phyloP scores from a whole-genome alignment of 2,329 filamentous ascomycete genomes.

The Penicillium paneum region DNA sequence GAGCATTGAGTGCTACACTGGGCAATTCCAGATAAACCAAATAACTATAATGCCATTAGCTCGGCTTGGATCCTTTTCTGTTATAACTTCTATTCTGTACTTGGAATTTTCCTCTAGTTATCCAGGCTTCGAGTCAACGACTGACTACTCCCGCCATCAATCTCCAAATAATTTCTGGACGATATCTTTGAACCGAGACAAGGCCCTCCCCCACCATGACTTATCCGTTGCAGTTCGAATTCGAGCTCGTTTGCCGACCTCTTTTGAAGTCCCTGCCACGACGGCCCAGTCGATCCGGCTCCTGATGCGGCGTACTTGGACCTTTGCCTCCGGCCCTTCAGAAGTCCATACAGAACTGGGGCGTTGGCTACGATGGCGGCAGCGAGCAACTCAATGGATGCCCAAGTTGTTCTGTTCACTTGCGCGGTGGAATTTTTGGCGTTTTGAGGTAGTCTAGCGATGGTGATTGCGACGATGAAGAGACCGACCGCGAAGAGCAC shows the following conservation, averaged over 20 bases:
- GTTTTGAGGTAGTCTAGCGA: conserved; percentile 14
- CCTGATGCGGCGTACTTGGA: conserved; percentile 9
- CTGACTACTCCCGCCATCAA: conserved; percentile 1
- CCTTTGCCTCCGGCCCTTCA: conserved; percentile 5
- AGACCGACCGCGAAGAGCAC: conserved; percentile 13
- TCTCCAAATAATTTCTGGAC: conserved; percentile 4
- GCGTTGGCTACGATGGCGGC: conserved; percentile 14
- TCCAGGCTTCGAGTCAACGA: conserved; percentile 3
- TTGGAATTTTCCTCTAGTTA: neutral
- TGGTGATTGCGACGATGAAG: conserved; percentile 17
- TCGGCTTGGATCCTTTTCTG: no score
- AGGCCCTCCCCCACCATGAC: conserved; percentile 3
- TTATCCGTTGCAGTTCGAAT: conserved; percentile 4
- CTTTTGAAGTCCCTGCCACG: conserved; percentile 1
- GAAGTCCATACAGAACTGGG: conserved; percentile 11
- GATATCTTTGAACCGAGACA: neutral
- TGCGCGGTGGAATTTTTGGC: conserved; percentile 6
- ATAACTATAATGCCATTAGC: no score
- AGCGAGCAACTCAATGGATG: conserved; percentile 13
- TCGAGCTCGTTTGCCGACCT: conserved; percentile 2
- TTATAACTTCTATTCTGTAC: neutral
- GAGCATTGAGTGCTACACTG: no score
- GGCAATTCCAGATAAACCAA: no score
- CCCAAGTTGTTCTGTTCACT: conserved; percentile 15
- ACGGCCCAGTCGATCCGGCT: neutral